Conservation (phyloP, 352 stramenopile genomes). For the Pythium folliculosum region DNA sequence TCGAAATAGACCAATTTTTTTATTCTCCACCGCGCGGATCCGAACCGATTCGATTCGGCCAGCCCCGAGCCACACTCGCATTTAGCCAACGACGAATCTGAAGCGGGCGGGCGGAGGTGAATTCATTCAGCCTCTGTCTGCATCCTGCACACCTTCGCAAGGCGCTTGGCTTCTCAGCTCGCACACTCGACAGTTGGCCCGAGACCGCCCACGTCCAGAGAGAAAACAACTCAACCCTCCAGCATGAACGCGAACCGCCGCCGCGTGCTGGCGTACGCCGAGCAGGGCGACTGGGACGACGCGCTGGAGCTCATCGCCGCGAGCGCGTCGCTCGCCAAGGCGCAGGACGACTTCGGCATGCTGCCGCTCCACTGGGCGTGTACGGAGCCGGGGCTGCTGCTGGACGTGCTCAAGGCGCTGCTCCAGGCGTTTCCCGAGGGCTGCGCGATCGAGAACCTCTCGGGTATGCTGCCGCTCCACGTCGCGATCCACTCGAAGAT, state of each 20-base stretch:
- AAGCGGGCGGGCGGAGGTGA: slow-evolving; percentile 1
- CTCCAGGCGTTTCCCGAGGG: slow-evolving; percentile 54
- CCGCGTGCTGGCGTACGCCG: slow-evolving; percentile 55
- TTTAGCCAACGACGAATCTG: slow-evolving; percentile 8
- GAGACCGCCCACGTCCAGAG: not conserved
- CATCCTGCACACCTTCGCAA: not conserved
- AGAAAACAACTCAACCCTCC: not conserved
- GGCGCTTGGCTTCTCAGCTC: not conserved
- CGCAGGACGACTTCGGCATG: slow-evolving; percentile 83
- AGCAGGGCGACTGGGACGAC: slow-evolving; percentile 70
- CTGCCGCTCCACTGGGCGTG: slow-evolving; percentile 84
- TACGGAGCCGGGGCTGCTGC: slow-evolving; percentile 54
- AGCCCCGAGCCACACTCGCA: not conserved
- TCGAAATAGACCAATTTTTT: slow-evolving; percentile 19
- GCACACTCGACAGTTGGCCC: not conserved
- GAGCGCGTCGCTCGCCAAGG: slow-evolving; percentile 48
- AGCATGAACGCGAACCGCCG: slow-evolving; percentile 46
- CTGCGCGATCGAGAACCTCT: slow-evolving; percentile 70
- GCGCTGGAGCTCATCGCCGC: slow-evolving; percentile 45
- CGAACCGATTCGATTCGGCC: not conserved
- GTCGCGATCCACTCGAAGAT: slow-evolving; percentile 78
- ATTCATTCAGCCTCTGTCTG: too few relatives aligned
- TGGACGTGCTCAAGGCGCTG: slow-evolving; percentile 51
- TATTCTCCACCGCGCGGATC: not conserved
- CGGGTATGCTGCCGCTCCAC: slow-evolving; percentile 78